A percentile compares a stretch with the other conserved stretches of the same genome.
Conservation (phyloP, 2,329 filamentous ascomycete species). For the Paracamarosporium sp. region DNA sequence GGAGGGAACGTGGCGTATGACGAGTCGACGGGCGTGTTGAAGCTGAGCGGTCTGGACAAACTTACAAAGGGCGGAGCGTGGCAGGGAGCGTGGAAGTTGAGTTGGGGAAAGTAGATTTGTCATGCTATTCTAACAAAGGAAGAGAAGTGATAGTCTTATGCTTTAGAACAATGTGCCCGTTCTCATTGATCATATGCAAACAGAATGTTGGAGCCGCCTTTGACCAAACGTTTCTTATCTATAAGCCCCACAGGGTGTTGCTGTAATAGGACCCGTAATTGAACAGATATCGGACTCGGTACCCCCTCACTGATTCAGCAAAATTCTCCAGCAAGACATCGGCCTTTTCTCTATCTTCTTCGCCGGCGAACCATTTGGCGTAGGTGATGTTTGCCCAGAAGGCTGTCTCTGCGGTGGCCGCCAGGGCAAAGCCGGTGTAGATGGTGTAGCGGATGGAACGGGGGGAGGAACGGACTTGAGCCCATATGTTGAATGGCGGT, state of each 20-base stretch:
- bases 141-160: no score
- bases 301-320: conserved; percentile 13
- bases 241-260: conserved; percentile 27
- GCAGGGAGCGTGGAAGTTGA: conserved; percentile 63
- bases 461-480: conserved; percentile 17
- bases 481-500: conserved; percentile 21
- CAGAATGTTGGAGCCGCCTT: no score
- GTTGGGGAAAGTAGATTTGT: conserved; percentile 50
- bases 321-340: conserved; percentile 21
- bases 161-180: no score
- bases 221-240: no score
- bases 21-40: conserved; percentile 55
- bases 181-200: no score
- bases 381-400: conserved; percentile 37
- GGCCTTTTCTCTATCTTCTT: conserved; percentile 20
- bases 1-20: conserved; percentile 58
- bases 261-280: conserved; percentile 29
- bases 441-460: conserved; percentile 32
- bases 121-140: neutral
- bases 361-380: conserved; percentile 32
- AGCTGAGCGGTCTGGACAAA: conserved; percentile 57
- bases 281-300: conserved; percentile 21
- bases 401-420: conserved; percentile 30
- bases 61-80: conserved; percentile 64
- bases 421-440: conserved; percentile 28